Conservation (phyloP, 371 early-diverging fungal genomes). For the Mucor velutinosus region DNA sequence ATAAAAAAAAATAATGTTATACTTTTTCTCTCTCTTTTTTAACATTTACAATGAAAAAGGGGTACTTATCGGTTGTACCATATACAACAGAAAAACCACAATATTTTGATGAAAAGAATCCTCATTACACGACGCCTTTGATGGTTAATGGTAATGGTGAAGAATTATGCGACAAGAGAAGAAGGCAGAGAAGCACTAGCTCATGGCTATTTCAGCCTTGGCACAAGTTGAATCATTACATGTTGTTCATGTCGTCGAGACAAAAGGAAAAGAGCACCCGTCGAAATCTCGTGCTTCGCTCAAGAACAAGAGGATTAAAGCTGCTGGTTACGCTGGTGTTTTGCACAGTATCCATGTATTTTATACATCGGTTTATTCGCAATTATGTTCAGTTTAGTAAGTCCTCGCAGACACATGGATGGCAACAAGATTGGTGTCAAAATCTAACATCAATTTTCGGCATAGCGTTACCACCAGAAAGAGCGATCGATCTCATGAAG, state of each 20-base stretch:
- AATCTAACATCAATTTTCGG: neutral
- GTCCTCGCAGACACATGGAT: neutral
- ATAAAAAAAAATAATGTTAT: neutral
- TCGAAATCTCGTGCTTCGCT: neutral
- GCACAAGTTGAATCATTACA: neutral
- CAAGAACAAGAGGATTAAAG: conserved; percentile 3
- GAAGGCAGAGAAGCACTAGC: neutral
- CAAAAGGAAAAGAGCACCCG: conserved; percentile 4
- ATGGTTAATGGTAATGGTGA: neutral
- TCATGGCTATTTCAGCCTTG: neutral
- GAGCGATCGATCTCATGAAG: conserved; percentile 21
- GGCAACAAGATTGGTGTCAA: too few relatives aligned
- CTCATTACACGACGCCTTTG: neutral
- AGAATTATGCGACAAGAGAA: neutral
- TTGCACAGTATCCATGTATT: conserved; percentile 4
- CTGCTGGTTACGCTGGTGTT: conserved; percentile 2
- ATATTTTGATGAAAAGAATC: conserved; percentile 3
- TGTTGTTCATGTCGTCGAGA: conserved; percentile 1
- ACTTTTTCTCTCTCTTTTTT: neutral
- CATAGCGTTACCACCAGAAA: neutral
- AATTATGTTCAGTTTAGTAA: conserved; percentile 11
- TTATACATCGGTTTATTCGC: conserved; percentile 10
- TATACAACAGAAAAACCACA: neutral
- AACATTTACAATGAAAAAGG: neutral
- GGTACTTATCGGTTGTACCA: neutral